phyloP scores from a whole-genome alignment of 2,329 filamentous ascomycete genomes.

The Monosporascus cannonballus region DNA sequence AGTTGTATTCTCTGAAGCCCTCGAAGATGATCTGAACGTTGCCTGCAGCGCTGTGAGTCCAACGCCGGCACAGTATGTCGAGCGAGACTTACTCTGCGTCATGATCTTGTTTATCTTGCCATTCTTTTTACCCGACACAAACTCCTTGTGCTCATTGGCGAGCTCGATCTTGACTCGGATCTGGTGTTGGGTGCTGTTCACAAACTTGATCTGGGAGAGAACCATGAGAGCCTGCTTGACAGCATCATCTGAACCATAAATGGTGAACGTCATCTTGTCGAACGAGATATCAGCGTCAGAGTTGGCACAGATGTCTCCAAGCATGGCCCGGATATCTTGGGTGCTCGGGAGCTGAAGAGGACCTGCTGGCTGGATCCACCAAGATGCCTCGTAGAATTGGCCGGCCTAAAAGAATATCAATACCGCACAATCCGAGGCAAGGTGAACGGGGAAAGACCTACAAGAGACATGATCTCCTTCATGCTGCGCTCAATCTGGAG shows the following conservation, averaged over 20 bases:
- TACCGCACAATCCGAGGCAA: constrained; percentile 11
- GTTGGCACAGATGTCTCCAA: constrained; percentile 92
- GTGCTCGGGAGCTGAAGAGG: constrained; percentile 53
- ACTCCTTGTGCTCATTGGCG: constrained; percentile 98
- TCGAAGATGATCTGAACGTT: constrained; percentile 99
- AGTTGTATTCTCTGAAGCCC: constrained; percentile 99
- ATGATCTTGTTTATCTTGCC: constrained; percentile 99
- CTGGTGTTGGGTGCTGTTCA: constrained; percentile 80
- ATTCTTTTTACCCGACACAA: constrained; percentile 99
- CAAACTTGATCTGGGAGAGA: constrained; percentile 85
- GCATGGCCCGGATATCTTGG: constrained; percentile 79
- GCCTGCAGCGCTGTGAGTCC: constrained; percentile 37
- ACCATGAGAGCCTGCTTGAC: constrained; percentile 94
- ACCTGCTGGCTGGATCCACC: constrained; percentile 84
- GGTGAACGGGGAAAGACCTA: constrained; percentile 38
- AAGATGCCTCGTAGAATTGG: constrained; percentile 95
- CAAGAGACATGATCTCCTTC: constrained; percentile 89
- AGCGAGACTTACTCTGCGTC: constrained; percentile 70
- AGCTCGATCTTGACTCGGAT: constrained; percentile 98
- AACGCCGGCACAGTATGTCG: constrained; percentile 7
- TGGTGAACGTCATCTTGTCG: constrained; percentile 87
- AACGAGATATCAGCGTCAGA: constrained; percentile 93
- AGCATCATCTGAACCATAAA: constrained; percentile 92
- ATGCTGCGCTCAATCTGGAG: constrained; percentile 92
- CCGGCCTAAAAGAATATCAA: constrained; percentile 56